Evolutionary conservation across 352 stramenopile genomes (phyloP), one percentile per base, ranked within the genome.

Genomic region (Globisporangium polare): DNA sequence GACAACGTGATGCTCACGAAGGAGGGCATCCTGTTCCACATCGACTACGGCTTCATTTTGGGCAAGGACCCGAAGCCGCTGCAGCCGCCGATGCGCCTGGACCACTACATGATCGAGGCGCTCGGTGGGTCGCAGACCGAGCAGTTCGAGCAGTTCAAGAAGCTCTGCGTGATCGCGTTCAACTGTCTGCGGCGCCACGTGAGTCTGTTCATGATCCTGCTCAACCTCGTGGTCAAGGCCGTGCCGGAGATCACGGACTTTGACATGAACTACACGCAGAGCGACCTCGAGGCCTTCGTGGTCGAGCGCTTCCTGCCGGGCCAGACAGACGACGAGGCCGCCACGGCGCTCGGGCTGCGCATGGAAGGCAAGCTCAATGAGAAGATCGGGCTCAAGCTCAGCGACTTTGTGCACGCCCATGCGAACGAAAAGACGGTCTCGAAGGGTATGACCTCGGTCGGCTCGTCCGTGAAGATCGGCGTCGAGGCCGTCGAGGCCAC

Each of bases 11-110:
- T 99, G 95, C 82, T 99, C 5, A 95, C 86, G 35, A 92, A 92
- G 41, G 90, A 94, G 65, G 98, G 98, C 12, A 92, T 98, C 62
- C 86, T 99, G 37, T 99, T 99, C 77, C 98, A 99, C 68, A 99
- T 99, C 69, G 97, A 98, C 80, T 99, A 99, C 72, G 96, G 97
- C 5, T 99, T 99, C 67, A 98, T 99, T 61, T 89, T 99, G 62
- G 97, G 97, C 45, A 92, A 97, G 60, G 97, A 99, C 68, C 97
- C 97, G 5, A 99, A 99, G 78, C 96, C 97, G 26, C 75, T 99
- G 58, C 96, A 98, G 61, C 96, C 97, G 50, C 94, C 95, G 4
- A 99, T 99, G 78, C 90, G 97, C 3, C 83, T 99, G 1, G 98
- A 98, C 41, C 90, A 97, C 50, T 92, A 90, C 67, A 93, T 95